Conservation (phyloP, 805 yeast genomes). For the Sungouiella thailandica region DNA sequence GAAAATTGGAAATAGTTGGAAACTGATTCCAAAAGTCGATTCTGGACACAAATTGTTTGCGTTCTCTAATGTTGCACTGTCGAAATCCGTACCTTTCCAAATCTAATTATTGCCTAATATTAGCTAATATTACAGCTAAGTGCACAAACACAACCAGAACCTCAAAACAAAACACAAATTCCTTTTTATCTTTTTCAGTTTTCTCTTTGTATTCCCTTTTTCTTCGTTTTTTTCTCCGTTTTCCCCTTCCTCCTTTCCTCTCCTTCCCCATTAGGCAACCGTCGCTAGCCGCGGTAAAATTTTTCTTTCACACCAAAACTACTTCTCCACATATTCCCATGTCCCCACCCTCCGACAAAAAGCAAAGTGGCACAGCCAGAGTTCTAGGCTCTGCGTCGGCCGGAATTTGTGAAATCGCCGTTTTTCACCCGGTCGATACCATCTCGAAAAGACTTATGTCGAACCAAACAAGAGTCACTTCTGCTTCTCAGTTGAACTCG, state of each 20-base stretch:
- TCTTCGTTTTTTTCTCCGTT: neutral
- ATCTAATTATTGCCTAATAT: no score
- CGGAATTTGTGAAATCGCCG: constrained; percentile 93
- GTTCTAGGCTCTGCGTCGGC: constrained; percentile 97
- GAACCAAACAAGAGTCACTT: constrained; percentile 64
- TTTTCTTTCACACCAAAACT: neutral
- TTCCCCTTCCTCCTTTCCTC: neutral
- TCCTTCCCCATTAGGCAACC: constrained; percentile 6
- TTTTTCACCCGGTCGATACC: constrained; percentile 98
- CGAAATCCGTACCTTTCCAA: no score
- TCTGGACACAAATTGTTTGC: no score
- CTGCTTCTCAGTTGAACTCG: constrained; percentile 62
- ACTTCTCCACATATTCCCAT: constrained; percentile 3
- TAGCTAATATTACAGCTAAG: no score
- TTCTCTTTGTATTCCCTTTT: no score
- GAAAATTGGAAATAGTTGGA: no score
- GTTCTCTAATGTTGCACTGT: no score
- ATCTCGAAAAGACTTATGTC: constrained; percentile 93
- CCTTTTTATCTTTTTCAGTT: no score
- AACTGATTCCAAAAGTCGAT: no score
- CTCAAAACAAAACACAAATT: no score
- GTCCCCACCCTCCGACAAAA: constrained; percentile 52
- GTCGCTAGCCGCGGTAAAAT: constrained; percentile 13
- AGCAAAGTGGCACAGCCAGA: constrained; percentile 85
- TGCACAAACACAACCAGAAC: no score